Conservation (phyloP, 1,139 yeast genomes). For the Diutina rugosa region DNA sequence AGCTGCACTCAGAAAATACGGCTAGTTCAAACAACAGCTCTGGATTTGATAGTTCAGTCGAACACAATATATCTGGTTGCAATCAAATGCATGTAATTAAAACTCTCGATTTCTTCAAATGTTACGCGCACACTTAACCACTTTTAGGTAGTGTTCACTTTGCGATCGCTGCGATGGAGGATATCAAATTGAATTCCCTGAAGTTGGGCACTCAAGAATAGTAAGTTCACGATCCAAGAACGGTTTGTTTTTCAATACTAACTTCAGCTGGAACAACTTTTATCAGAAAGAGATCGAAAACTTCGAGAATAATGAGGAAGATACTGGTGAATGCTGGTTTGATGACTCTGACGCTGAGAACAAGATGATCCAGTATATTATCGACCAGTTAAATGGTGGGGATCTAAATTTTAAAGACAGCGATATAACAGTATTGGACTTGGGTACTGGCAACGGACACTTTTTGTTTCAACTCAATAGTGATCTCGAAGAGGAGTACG, state of each 20-base stretch:
- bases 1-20: too few relatives aligned
- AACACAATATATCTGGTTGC: too few relatives aligned
- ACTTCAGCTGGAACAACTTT: conserved; percentile 70
- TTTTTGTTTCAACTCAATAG: conserved; percentile 49
- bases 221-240: conserved; percentile 22
- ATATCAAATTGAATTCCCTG: conserved; percentile 51
- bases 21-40: too few relatives aligned
- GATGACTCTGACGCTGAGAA: conserved; percentile 85
- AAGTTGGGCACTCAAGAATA: conserved; percentile 70
- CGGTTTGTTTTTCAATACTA: conserved; percentile 8
- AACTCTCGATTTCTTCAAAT: too few relatives aligned
- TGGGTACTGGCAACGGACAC: conserved; percentile 97
- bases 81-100: too few relatives aligned
- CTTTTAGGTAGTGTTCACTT: neutral
- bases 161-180: conserved; percentile 18
- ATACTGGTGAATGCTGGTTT: conserved; percentile 95
- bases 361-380: conserved; percentile 58
- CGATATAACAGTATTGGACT: conserved; percentile 38
- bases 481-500: conserved; percentile 28
- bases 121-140: neutral
- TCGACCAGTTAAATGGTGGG: conserved; percentile 19
- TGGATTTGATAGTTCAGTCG: too few relatives aligned
- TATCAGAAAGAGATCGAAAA: conserved; percentile 61
- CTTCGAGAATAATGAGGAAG: conserved; percentile 59
- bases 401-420: conserved; percentile 10